Conservation (phyloP, 2,329 filamentous ascomycete species). For the Fusarium camptoceras region DNA sequence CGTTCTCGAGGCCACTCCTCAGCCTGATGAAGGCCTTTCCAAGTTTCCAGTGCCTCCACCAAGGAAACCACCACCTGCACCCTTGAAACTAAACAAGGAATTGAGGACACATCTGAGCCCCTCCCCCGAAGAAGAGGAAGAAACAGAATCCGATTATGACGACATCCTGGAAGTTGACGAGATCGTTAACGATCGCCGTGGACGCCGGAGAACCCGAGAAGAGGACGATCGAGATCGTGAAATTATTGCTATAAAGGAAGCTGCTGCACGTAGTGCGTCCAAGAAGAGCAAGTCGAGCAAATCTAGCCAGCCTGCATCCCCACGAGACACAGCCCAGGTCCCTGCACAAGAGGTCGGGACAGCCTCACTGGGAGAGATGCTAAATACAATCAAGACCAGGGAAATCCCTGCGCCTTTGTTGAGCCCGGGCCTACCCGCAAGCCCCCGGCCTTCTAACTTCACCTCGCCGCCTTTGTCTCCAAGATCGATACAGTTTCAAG, state of each 20-base stretch:
- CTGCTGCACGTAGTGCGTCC: constrained; percentile 77
- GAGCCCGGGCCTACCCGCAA: constrained; percentile 70
- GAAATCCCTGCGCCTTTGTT: constrained; percentile 59
- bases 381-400: constrained; percentile 55
- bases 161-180: constrained; percentile 78
- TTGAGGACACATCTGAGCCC: constrained; percentile 38
- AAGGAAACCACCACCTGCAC: constrained; percentile 87
- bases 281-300: constrained; percentile 75
- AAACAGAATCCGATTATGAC: constrained; percentile 85
- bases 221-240: constrained; percentile 87
- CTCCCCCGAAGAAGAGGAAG: constrained; percentile 67
- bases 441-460: constrained; percentile 69
- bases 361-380: constrained; percentile 65
- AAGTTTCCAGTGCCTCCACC: constrained; percentile 71
- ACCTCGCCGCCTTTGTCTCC: constrained; percentile 78
- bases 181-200: constrained; percentile 71
- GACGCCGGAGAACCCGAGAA: constrained; percentile 84
- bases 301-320: constrained; percentile 50
- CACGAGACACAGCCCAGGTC: constrained; percentile 48
- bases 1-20: constrained; percentile 58
- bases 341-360: constrained; percentile 56
- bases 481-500: constrained; percentile 58
- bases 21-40: constrained; percentile 58
- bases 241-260: constrained; percentile 72
- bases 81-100: constrained; percentile 72